phyloP scores from a whole-genome alignment of 2,329 filamentous ascomycete genomes.

The Colletotrichum sp. region DNA sequence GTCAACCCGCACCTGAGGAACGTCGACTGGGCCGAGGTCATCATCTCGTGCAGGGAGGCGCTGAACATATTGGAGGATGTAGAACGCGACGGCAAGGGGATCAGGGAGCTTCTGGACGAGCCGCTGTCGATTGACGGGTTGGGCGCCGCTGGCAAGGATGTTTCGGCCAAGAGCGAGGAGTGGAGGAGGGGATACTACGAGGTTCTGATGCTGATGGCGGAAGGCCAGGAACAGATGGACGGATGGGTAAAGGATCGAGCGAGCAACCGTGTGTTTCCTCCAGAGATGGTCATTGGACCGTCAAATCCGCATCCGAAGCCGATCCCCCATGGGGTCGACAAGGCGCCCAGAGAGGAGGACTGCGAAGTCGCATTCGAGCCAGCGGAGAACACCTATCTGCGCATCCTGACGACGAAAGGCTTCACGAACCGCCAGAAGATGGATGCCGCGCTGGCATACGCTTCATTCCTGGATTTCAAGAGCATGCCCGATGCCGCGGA shows the following conservation, averaged over 20 bases:
- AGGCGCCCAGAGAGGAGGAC: constrained; percentile 76
- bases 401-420: constrained; percentile 80
- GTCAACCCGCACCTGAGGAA: constrained; percentile 57
- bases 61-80: constrained; percentile 74
- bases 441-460: constrained; percentile 82
- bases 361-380: constrained; percentile 72
- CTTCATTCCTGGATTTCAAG: constrained; percentile 85
- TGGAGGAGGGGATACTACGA: constrained; percentile 91
- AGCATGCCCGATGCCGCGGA: constrained; percentile 67
- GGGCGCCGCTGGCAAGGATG: constrained; percentile 65
- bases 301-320: constrained; percentile 83
- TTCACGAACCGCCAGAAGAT: constrained; percentile 81
- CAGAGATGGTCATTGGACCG: constrained; percentile 77
- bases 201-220: constrained; percentile 77
- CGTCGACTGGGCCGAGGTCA: constrained; percentile 72
- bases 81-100: constrained; percentile 69
- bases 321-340: constrained; percentile 66
- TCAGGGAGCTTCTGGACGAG: constrained; percentile 62
- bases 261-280: constrained; percentile 70
- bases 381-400: constrained; percentile 81
- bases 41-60: constrained; percentile 63
- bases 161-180: constrained; percentile 76
- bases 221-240: constrained; percentile 81
- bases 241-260: constrained; percentile 77
- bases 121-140: constrained; percentile 59